Evolutionary conservation across 1,139 yeast species (phyloP).

Genomic region (Candida sp.): DNA sequence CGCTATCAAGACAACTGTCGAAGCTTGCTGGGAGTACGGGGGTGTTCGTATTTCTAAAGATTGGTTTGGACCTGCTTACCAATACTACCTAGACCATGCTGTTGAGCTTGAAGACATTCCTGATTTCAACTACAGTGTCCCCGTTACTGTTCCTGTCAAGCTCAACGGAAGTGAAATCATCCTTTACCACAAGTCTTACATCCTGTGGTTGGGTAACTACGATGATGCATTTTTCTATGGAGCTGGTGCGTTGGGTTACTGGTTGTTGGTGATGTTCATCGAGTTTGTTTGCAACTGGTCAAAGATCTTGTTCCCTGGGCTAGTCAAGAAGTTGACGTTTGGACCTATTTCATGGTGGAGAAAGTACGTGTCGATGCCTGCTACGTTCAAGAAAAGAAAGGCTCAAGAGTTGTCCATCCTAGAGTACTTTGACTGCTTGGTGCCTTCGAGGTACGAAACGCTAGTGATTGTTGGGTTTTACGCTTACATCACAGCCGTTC

Average conservation of each 20-base stretch:
- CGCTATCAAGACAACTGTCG: background rate
- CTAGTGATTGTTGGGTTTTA: conserved; percentile 37
- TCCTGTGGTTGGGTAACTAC: conserved; percentile 34
- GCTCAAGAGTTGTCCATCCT: conserved; percentile 22
- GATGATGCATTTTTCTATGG: conserved; percentile 50
- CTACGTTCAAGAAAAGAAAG: conserved; percentile 25
- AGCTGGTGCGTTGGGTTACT: conserved; percentile 48
- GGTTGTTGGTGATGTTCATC: conserved; percentile 47
- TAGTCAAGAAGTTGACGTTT: conserved; percentile 24
- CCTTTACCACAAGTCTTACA: conserved; percentile 1
- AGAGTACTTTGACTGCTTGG: conserved; percentile 22
- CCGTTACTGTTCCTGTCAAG: conserved; percentile 25
- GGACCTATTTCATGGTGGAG: conserved; percentile 27
- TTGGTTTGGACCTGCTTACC: conserved; percentile 19
- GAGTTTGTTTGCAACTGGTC: conserved; percentile 48
- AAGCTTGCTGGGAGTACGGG: conserved; percentile 1
- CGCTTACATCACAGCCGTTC: conserved; percentile 45
- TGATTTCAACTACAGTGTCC: conserved; percentile 22
- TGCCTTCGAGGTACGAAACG: conserved; percentile 31
- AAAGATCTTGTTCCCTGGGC: conserved; percentile 27
- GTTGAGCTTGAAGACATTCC: conserved; percentile 20
- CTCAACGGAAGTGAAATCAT: conserved; percentile 17
- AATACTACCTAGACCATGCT: conserved; percentile 21
- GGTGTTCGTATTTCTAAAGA: conserved; percentile 16
- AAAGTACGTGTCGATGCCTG: conserved; percentile 34